Conservation (phyloP, 345 rosid genomes). For the Corymbia maculata region DNA sequence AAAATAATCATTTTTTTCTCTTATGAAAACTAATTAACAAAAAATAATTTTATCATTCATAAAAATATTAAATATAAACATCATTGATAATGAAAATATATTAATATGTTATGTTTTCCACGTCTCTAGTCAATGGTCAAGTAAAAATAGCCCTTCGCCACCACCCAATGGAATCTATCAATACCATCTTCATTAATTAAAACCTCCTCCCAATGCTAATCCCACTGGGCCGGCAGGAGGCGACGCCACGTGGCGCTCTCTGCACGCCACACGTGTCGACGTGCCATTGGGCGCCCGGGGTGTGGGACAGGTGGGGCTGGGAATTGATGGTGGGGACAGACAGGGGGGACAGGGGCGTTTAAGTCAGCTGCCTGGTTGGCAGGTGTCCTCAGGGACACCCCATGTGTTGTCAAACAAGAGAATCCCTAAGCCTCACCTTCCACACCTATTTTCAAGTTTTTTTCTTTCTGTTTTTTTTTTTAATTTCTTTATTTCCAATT, state of each 20-base stretch:
- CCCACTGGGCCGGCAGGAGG: background rate
- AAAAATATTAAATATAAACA: background rate
- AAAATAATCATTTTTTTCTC: background rate
- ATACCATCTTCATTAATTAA: background rate
- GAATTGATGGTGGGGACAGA: slow-evolving; percentile 10
- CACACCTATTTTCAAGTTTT: background rate
- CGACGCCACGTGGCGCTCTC: background rate
- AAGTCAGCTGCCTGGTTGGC: slow-evolving; percentile 45
- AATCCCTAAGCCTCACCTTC: background rate
- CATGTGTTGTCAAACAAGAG: slow-evolving; percentile 20
- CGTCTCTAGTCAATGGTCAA: background rate
- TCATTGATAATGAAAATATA: no score
- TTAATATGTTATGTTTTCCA: background rate
- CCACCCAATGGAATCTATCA: background rate
- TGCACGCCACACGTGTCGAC: background rate
- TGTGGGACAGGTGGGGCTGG: background rate
- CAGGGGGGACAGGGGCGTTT: slow-evolving; percentile 33
- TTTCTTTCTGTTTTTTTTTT: background rate
- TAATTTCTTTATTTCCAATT: background rate
- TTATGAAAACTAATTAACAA: background rate
- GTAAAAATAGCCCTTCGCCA: background rate
- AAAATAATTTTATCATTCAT: background rate
- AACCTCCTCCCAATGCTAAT: background rate
- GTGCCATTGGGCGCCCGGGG: background rate
- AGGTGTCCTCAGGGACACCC: slow-evolving; percentile 30